A percentile compares a stretch with the other conserved stretches of the same genome.
Conservation (phyloP, 805 yeast species). For the Teunomyces lycoperdinae region DNA sequence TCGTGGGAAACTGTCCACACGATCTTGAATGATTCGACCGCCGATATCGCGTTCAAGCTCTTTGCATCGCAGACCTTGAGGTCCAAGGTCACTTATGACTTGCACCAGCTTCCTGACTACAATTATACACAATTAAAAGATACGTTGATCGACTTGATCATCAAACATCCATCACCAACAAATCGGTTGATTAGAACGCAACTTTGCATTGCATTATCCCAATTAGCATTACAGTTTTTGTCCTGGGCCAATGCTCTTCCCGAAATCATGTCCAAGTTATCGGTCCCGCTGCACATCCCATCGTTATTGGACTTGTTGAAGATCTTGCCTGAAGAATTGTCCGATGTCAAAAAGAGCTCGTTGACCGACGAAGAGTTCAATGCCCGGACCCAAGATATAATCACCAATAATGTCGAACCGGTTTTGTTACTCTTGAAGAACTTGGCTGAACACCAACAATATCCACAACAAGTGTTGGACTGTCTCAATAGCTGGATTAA, state of each 20-base stretch:
- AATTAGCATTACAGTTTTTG: conserved; percentile 73
- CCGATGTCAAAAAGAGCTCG: conserved; percentile 73
- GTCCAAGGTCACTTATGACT: conserved; percentile 79
- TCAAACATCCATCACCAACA: conserved; percentile 34
- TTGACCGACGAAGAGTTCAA: conserved; percentile 79
- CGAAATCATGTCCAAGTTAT: conserved; percentile 57
- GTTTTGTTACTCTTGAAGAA: conserved; percentile 63
- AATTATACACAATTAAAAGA: conserved; percentile 62
- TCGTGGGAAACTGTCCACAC: conserved; percentile 77
- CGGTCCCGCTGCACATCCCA: conserved; percentile 32
- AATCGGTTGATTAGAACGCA: conserved; percentile 72
- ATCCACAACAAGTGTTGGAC: conserved; percentile 50
- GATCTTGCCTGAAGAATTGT: conserved; percentile 87
- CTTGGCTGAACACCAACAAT: conserved; percentile 34
- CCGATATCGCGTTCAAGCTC: conserved; percentile 58
- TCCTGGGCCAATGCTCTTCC: conserved; percentile 69
- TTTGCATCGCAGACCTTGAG: conserved; percentile 92
- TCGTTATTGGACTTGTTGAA: conserved; percentile 75
- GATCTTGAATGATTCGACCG: conserved; percentile 39
- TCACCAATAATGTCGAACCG: conserved; percentile 63
- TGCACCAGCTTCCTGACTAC: conserved; percentile 67
- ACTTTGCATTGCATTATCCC: conserved; percentile 76
- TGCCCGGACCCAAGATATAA: conserved; percentile 57
- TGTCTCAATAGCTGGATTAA: conserved; percentile 88
- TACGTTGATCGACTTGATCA: conserved; percentile 58